These are phyloP conservation scores for Bocquillonia castaneifolia DNA, from an alignment of 441 rosid genomes.

Conservation along the genomic window DNA sequence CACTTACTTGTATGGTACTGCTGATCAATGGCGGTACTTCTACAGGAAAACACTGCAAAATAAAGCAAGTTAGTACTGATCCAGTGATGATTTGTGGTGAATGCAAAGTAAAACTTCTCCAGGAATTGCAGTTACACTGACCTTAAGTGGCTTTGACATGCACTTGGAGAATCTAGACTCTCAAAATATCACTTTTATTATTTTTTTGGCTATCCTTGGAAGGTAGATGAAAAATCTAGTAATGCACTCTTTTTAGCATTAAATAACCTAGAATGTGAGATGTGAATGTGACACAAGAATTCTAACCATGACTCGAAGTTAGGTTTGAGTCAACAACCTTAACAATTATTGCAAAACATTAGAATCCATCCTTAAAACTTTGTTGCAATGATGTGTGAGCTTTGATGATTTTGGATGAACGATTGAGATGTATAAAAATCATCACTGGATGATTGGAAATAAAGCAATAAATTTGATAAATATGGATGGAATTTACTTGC, in stretches of 20 bases:
- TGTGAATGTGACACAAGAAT: neutral
- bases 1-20: conserved; percentile 74
- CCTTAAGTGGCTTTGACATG: neutral
- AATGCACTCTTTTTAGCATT: no score
- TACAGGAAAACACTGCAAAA: conserved; percentile 72
- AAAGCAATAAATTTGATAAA: neutral
- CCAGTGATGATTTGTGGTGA: neutral
- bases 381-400: neutral
- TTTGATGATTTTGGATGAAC: neutral
- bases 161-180: no score
- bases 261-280: neutral
- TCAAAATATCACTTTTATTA: no score
- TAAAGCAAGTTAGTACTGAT: neutral
- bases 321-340: neutral
- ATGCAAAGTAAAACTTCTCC: neutral
- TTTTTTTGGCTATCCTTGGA: no score
- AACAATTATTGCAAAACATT: neutral
- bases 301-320: neutral
- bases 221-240: no score
- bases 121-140: neutral
- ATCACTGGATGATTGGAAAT: no score
- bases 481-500: neutral
- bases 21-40: conserved; percentile 83
- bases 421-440: neutral
- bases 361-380: neutral